Percentiles rank a stretch among this genome's conserved stretches.
These are phyloP conservation scores for Hibiscus mutabilis DNA, from an alignment of 345 rosid species.

Conservation along the genomic window DNA sequence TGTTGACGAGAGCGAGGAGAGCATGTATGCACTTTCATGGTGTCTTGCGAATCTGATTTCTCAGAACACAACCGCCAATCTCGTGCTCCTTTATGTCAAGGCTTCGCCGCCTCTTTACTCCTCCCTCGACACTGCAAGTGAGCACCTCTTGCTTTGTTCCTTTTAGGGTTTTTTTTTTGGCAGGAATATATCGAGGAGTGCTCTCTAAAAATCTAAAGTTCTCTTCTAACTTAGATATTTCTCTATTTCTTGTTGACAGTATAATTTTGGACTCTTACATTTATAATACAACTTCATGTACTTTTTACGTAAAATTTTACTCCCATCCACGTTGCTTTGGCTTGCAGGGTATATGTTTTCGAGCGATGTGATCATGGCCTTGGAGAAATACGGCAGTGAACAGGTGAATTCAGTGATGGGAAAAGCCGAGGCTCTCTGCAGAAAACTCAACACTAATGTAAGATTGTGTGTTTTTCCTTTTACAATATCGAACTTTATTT, in stretches of 20 bases:
- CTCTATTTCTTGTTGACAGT: no score
- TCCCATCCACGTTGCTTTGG: not conserved
- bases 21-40: constrained; percentile 91
- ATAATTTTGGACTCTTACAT: no score
- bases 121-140: constrained; percentile 60
- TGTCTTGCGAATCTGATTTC: constrained; percentile 58
- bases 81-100: constrained; percentile 76
- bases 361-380: constrained; percentile 35
- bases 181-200: no score
- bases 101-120: constrained; percentile 65
- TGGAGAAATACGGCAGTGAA: constrained; percentile 49
- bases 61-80: constrained; percentile 26
- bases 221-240: no score
- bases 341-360: constrained; percentile 49
- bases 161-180: not conserved
- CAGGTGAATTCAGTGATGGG: constrained; percentile 61
- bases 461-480: not conserved
- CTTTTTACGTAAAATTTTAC: no score
- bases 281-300: no score
- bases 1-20: constrained; percentile 83
- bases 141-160: not conserved
- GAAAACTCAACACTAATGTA: constrained; percentile 27
- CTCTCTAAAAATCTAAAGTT: no score
- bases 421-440: constrained; percentile 63
- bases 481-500: no score